Evolutionary conservation across 169 alveolate species (phyloP).

Genomic region (Cryptosporidium andersoni): DNA sequence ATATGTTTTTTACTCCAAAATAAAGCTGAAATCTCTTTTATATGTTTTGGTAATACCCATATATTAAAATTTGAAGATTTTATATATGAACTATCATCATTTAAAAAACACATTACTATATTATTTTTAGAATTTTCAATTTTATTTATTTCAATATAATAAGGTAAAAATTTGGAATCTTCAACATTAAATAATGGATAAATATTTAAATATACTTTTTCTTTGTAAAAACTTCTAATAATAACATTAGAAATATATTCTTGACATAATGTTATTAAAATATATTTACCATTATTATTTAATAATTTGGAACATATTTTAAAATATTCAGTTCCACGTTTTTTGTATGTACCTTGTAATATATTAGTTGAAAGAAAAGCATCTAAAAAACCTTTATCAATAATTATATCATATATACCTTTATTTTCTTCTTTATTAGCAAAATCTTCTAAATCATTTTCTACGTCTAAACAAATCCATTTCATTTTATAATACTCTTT

Average conservation of each 20-base stretch:
- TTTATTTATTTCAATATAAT: slow-evolving; percentile 52
- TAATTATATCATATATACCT: slow-evolving; percentile 38
- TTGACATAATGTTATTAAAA: slow-evolving; percentile 50
- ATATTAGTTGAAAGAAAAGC: slow-evolving; percentile 18
- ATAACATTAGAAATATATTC: slow-evolving; percentile 47
- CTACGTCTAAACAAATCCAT: slow-evolving; percentile 61
- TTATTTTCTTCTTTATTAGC: slow-evolving; percentile 13
- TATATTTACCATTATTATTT: slow-evolving; percentile 30
- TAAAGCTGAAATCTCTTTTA: slow-evolving; percentile 60
- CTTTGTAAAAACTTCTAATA: slow-evolving; percentile 6
- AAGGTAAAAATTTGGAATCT: slow-evolving; percentile 46
- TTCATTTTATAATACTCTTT: slow-evolving; percentile 68
- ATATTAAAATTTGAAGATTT: not conserved
- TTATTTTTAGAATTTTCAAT: not conserved
- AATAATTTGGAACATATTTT: slow-evolving; percentile 8
- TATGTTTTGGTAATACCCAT: slow-evolving; percentile 30
- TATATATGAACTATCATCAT: not conserved
- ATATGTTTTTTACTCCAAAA: slow-evolving; percentile 46
- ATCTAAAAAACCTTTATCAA: slow-evolving; percentile 70
- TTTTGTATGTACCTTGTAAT: not conserved
- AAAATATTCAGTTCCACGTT: not conserved
- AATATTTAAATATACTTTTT: slow-evolving; percentile 1
- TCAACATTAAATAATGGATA: slow-evolving; percentile 30
- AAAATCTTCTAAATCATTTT: slow-evolving; percentile 28
- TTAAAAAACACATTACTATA: not conserved